phyloP scores from a whole-genome alignment of 768 basidiomycete species.

The Collybia sordida region DNA sequence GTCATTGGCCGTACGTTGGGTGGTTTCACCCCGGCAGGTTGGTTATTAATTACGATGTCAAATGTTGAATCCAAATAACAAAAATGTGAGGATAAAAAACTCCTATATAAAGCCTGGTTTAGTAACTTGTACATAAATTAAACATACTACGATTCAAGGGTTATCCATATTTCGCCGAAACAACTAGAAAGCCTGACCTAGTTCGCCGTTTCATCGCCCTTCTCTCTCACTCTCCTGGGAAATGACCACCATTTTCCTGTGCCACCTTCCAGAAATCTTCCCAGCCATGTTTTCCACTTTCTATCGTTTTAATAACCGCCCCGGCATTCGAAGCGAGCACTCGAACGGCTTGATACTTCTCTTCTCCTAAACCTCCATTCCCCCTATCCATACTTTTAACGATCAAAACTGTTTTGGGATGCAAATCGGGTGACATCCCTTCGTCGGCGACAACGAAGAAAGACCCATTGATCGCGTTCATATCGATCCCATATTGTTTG shows the following conservation, averaged over 20 bases:
- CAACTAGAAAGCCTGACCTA: background rate
- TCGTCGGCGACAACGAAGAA: slow-evolving; percentile 15
- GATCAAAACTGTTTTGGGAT: slow-evolving; percentile 15
- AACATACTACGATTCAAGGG: too few species aligned
- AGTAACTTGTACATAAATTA: too few species aligned
- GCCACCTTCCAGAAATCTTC: slow-evolving; percentile 17
- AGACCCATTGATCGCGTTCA: slow-evolving; percentile 2
- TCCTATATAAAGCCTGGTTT: too few species aligned
- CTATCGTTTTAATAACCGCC: slow-evolving; percentile 11
- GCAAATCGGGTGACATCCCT: slow-evolving; percentile 11
- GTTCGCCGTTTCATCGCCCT: background rate
- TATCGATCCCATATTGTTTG: background rate
- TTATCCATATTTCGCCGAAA: background rate
- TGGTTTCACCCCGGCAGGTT: too few species aligned
- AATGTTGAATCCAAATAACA: too few species aligned
- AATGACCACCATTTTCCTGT: slow-evolving; percentile 15
- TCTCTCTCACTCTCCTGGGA: slow-evolving; percentile 12
- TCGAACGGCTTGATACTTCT: slow-evolving; percentile 8
- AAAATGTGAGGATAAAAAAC: too few species aligned
- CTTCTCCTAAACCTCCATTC: background rate
- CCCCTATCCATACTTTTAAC: slow-evolving; percentile 9
- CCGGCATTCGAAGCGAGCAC: slow-evolving; percentile 12
- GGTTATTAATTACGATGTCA: too few species aligned
- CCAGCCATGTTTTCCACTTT: slow-evolving; percentile 13
- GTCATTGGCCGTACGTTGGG: too few species aligned